Percentiles rank a stretch among this genome's conserved stretches.
Conservation (phyloP, 441 rosid genomes). For the Populus trichocarpa region DNA sequence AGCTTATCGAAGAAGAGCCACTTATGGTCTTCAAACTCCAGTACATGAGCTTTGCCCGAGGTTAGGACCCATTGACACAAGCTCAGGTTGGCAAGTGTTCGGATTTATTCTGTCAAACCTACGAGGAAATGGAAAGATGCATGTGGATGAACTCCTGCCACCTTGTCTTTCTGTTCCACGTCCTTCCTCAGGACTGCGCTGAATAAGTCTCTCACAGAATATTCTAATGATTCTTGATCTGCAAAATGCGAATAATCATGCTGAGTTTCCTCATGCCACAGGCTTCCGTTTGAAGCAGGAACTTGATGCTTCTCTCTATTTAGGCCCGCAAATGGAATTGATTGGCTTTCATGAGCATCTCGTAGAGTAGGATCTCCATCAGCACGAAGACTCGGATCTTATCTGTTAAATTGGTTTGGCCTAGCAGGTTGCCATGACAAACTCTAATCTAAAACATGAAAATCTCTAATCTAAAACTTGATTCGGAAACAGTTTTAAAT, state of each 20-base stretch:
- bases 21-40: background rate
- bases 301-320: background rate
- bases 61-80: constrained; percentile 4
- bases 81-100: background rate
- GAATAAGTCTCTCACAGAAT: background rate
- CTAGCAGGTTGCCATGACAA: no score
- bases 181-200: background rate
- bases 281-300: background rate
- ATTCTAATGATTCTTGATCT: background rate
- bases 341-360: no score
- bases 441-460: no score
- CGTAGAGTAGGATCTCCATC: background rate
- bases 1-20: background rate
- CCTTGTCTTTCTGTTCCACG: background rate
- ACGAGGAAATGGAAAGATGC: constrained; percentile 1
- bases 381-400: background rate
- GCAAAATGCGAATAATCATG: background rate
- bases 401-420: no score
- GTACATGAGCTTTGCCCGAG: background rate
- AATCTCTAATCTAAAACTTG: no score
- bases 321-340: background rate
- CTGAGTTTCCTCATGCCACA: background rate
- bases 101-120: background rate
- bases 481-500: no score
- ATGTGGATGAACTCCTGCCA: background rate